These are phyloP conservation scores for Fusarium torreyae DNA, from an alignment of 2,329 filamentous ascomycete species.

Conservation along the genomic window DNA sequence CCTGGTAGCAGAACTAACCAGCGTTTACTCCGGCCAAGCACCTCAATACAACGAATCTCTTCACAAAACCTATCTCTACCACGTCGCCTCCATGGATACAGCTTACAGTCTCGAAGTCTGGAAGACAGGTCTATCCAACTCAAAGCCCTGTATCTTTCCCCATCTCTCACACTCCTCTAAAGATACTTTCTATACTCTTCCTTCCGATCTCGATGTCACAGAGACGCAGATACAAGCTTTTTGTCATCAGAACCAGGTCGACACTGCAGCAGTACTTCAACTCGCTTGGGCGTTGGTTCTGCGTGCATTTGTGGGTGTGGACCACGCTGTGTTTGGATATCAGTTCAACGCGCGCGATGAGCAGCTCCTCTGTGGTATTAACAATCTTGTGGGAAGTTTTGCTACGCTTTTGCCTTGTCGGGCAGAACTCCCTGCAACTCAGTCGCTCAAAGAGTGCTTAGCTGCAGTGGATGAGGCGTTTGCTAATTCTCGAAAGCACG, in stretches of 20 bases:
- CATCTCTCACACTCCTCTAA: constrained; percentile 52
- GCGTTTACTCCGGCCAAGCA: constrained; percentile 59
- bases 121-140: constrained; percentile 58
- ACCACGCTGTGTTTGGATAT: constrained; percentile 70
- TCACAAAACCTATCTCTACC: constrained; percentile 47
- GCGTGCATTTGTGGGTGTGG: constrained; percentile 67
- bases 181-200: constrained; percentile 53
- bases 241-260: constrained; percentile 56
- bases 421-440: constrained; percentile 53
- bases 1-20: constrained; percentile 64
- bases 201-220: constrained; percentile 60
- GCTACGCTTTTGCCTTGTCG: constrained; percentile 57
- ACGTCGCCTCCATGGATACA: constrained; percentile 49
- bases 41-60: constrained; percentile 48
- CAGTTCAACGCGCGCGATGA: constrained; percentile 63
- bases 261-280: constrained; percentile 66
- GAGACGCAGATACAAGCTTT: constrained; percentile 62
- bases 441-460: constrained; percentile 54
- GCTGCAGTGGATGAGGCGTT: constrained; percentile 52
- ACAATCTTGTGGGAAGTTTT: constrained; percentile 64
- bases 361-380: constrained; percentile 59
- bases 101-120: constrained; percentile 61
- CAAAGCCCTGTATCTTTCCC: constrained; percentile 64
- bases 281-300: constrained; percentile 74
- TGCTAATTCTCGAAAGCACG: constrained; percentile 52